Percentiles rank a stretch among this genome's conserved stretches.
Conservation (phyloP, 2,329 filamentous ascomycete genomes). For the Exserohilum rostratum region DNA sequence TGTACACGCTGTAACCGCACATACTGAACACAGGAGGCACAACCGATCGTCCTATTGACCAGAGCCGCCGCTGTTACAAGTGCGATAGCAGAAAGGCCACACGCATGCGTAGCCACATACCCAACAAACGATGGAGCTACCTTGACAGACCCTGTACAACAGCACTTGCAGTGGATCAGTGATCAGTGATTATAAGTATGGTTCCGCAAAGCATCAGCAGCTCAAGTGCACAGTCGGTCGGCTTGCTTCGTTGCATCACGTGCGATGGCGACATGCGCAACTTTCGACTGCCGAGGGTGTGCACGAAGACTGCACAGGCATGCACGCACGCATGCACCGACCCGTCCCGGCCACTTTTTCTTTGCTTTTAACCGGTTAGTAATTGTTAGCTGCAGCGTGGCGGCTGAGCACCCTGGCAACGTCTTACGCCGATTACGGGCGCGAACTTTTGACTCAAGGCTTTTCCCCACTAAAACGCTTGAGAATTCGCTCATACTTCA, state of each 20-base stretch:
- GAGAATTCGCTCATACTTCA: slow-evolving; percentile 16
- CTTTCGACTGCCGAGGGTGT: neutral
- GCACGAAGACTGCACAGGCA: neutral
- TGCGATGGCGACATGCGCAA: too few species aligned
- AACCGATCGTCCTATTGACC: too few species aligned
- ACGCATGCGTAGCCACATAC: neutral
- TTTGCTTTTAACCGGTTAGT: slow-evolving; percentile 1
- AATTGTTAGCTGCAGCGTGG: slow-evolving; percentile 6
- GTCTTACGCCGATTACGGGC: slow-evolving; percentile 12
- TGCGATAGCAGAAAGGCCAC: neutral
- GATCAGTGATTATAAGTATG: too few species aligned
- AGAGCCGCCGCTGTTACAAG: neutral
- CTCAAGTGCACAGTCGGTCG: too few species aligned
- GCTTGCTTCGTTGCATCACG: too few species aligned
- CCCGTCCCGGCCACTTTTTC: slow-evolving; percentile 3
- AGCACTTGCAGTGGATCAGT: too few species aligned
- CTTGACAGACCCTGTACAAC: neutral
- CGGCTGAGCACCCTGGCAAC: slow-evolving; percentile 2
- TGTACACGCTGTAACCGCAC: too few species aligned
- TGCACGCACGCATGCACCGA: neutral
- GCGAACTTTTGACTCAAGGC: slow-evolving; percentile 21
- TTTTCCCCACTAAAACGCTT: slow-evolving; percentile 12
- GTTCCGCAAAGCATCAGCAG: too few species aligned
- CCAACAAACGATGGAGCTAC: neutral
- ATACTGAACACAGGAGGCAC: too few species aligned